Base-by-base conservation (phyloP, 495 filamentous ascomycete species). In the Barbatosphaeria neglecta region DNA sequence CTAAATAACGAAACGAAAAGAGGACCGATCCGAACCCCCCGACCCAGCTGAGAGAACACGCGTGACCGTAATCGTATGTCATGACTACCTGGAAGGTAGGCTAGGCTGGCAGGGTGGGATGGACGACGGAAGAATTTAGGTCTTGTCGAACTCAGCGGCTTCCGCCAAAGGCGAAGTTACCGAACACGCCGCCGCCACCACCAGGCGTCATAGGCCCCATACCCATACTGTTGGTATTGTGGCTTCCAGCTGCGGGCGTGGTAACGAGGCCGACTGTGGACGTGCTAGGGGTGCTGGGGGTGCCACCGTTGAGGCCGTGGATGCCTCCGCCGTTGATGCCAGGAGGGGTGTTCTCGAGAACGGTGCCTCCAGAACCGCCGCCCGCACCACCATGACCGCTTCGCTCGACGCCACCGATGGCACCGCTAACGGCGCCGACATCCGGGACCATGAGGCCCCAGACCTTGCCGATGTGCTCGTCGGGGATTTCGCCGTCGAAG, bases 401-500 rank as follows among this genome's bases (percentile, higher is more conserved):
- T 11, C 33, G 25, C 33, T 25, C 37, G 22, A n/a, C 33, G 66
- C 66, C 53, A 57, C 58, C 41, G 48, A 67, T 48, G 58, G 78
- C 62, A 56, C 69, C 51, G 60, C 48, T 50, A 35, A 39, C 48
- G 17, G 62, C 35, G 2, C 82, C 80, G 52, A 84, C 86, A 44
- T 70, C 71, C 17, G 68, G 70, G 45, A 68, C 63, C 28, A 68
- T 69, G 2, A 96, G 69, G 10, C 90, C 90, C 86, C 88, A 96
- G 50, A 95, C 83, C 58, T 90, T 89, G 25, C 83, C 83, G 6
- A 84, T 70, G 53, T 87, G 84, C 43, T 86, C 86, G 43, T 81
- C 75, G 8, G 80, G 70, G 41, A 94, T 90, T 28, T 74, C 73
- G 44, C 89, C 88, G 52, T 83, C 81, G 65, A 94, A 93, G 37